Evolutionary conservation across 169 alveolate species (phyloP), one percentile per base, ranked within the genome.

Genomic region (Plasmodium vivax): DNA sequence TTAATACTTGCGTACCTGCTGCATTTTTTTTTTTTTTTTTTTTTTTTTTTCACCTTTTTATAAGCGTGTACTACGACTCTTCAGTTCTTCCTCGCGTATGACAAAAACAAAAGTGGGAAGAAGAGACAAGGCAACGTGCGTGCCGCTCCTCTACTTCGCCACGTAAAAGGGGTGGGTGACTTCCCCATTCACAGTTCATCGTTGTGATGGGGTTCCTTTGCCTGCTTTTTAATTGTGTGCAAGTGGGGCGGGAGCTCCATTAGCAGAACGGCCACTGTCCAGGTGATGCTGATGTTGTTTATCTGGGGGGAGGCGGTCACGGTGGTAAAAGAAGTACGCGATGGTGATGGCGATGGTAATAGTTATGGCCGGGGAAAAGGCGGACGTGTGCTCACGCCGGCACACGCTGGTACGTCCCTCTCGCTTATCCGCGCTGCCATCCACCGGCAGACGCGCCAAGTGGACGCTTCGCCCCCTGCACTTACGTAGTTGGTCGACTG

Each of bases 401-500:
- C 23, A 51, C 62, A 51, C 0, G 23, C 23, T 8, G 0, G 23
- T 12, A 16, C 62, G 12, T 51, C 62, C 9, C 2, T 3, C 27
- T 51, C 3, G 9, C 62, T 51, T 51, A 51, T 68, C 38, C 27
- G n/a, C 9, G n/a, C 38, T 68, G 43, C 14, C 12, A 30, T 23
- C 43, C 77, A 68, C 32, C 4, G 32, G n/a, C 38, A 23, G 14
- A 23, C 77, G 7, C 38, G 5, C 19, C 43, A 23, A 23, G 23
- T 30, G 32, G 6, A 23, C 38, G 41, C 43, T 68, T 3, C 38
- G 38, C 32, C 1, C 73, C 71, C 34, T 30, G 12, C 58, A 56
- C 36, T 92, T 92, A 92, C 95, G 71, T 92, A 92, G 75, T 92
- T 92, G n/a, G 95, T 82, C 12, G 95, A 92, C n/a, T 92, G 68